phyloP scores from a whole-genome alignment of 2,329 filamentous ascomycete genomes.

The Penicillium sp. region DNA sequence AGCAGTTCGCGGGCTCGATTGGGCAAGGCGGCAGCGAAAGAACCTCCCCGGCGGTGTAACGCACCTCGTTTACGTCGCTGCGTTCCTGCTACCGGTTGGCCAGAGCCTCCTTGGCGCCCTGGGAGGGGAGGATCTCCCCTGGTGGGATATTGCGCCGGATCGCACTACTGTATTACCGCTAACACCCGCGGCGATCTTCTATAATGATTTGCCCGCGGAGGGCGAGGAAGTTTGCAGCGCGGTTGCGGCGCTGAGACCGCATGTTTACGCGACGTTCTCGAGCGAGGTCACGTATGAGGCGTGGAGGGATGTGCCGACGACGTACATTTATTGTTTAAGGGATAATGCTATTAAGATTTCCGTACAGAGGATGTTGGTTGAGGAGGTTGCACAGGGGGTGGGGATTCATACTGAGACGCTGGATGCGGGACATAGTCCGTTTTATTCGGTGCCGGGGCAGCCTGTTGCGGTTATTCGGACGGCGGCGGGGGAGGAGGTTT shows the following conservation, averaged over 20 bases:
- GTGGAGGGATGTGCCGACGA: slow-evolving; percentile 11
- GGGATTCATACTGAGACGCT: slow-evolving; percentile 5
- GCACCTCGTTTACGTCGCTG: neutral
- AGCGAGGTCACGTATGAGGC: slow-evolving; percentile 3
- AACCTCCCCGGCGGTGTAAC: neutral
- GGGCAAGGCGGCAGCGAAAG: neutral
- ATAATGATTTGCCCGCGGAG: slow-evolving; percentile 6
- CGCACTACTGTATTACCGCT: neutral
- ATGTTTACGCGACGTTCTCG: slow-evolving; percentile 5
- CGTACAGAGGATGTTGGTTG: slow-evolving; percentile 13
- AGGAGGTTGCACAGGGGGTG: slow-evolving; percentile 5
- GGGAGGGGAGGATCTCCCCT: slow-evolving; percentile 1
- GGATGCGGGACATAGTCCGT: slow-evolving; percentile 15
- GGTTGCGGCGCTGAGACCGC: neutral
- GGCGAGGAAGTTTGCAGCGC: neutral
- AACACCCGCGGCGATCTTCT: slow-evolving; percentile 5
- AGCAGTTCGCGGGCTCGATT: slow-evolving; percentile 4
- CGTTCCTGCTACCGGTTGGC: slow-evolving; percentile 7
- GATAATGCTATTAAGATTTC: slow-evolving; percentile 5
- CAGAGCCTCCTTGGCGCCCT: slow-evolving; percentile 3
- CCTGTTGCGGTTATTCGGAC: neutral
- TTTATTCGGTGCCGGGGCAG: neutral
- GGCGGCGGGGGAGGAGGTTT: slow-evolving; percentile 6
- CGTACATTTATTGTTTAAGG: slow-evolving; percentile 14
- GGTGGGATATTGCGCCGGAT: slow-evolving; percentile 6